Evolutionary conservation across 257 asterid genomes (phyloP).

Genomic region (Solanum clarkiae): DNA sequence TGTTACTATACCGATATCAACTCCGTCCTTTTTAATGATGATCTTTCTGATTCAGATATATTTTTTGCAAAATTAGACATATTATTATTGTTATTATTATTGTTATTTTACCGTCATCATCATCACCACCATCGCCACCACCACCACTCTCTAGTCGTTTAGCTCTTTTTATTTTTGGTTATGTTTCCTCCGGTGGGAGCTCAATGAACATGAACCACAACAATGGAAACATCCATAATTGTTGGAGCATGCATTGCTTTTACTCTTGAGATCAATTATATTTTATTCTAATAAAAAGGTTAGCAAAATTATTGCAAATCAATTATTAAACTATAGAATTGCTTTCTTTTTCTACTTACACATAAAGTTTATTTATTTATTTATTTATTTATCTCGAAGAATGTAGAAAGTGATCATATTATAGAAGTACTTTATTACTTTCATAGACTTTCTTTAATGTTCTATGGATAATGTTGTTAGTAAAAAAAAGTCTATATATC

Average conservation of each 20-base stretch:
- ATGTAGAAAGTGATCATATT: background rate
- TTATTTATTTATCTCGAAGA: background rate
- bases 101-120: no score
- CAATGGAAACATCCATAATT: background rate
- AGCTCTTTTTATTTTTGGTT: background rate
- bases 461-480: background rate
- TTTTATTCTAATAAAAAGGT: background rate
- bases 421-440: background rate
- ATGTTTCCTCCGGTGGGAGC: background rate
- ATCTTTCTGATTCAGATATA: no score
- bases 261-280: background rate
- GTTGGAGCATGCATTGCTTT: background rate
- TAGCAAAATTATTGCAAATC: background rate
- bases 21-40: no score
- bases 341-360: background rate
- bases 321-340: background rate
- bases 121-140: no score
- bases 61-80: fast-evolving
- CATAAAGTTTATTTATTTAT: background rate
- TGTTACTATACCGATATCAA: no score
- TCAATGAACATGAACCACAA: background rate
- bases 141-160: no score
- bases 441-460: background rate
- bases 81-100: no score
- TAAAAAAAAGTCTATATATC: background rate